A percentile compares a stretch with the other conserved stretches of the same genome.
Evolutionary conservation across 306 rosid species (phyloP).

Genomic region (Corylus avellana): DNA sequence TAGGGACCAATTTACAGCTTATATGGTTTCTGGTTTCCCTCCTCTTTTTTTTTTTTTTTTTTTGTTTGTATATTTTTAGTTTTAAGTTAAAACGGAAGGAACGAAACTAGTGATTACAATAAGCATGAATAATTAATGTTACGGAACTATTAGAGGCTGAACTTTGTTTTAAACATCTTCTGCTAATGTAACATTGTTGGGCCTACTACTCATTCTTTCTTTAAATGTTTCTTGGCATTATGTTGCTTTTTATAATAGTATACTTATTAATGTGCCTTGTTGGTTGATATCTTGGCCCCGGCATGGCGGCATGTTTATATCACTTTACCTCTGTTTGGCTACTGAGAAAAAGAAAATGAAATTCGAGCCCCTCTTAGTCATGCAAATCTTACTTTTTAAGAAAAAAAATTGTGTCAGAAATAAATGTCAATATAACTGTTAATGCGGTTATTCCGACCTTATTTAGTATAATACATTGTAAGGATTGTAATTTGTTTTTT

Average conservation of each 20-base stretch:
- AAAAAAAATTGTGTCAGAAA: neutral
- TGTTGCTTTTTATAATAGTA: neutral
- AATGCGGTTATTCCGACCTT: too few relatives aligned
- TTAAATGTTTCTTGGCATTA: conserved; percentile 10
- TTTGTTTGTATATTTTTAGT: neutral
- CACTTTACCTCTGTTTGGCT: conserved; percentile 11
- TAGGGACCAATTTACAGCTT: neutral
- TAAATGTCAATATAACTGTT: too few relatives aligned
- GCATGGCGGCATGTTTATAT: neutral
- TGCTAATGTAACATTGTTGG: conserved; percentile 6
- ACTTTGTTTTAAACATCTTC: conserved; percentile 21
- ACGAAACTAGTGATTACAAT: neutral
- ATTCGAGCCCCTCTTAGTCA: neutral
- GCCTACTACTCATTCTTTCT: neutral
- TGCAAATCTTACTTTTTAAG: neutral
- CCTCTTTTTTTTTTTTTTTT: too few relatives aligned
- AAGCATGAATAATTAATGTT: neutral
- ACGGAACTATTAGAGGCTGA: conserved; percentile 3
- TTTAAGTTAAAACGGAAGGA: neutral
- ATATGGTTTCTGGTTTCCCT: neutral
- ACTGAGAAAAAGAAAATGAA: conserved; percentile 1
- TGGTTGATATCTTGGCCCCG: neutral
- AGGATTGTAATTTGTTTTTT: too few relatives aligned
- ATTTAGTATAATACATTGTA: too few relatives aligned
- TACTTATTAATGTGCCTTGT: neutral